Evolutionary conservation across 2,329 filamentous ascomycete genomes (phyloP).

Genomic region (Aureobasidium sp.): DNA sequence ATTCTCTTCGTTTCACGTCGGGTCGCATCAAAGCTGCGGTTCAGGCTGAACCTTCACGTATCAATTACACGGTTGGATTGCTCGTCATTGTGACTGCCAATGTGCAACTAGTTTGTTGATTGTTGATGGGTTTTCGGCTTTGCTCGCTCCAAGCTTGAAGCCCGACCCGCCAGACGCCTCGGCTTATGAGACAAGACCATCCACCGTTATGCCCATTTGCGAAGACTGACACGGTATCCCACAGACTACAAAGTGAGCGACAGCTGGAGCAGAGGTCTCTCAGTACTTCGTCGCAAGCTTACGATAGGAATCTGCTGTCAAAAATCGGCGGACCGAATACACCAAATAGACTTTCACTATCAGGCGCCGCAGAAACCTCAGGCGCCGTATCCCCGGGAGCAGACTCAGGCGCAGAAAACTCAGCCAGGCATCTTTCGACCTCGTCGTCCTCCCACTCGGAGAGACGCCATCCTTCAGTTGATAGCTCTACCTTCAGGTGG

Average conservation of each 20-base stretch:
- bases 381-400: conserved; percentile 31
- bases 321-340: conserved; percentile 56
- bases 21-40: background rate
- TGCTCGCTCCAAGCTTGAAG: background rate
- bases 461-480: conserved; percentile 29
- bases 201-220: background rate
- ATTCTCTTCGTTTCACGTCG: background rate
- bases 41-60: background rate
- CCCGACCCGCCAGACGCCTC: background rate
- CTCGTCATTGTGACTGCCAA: background rate
- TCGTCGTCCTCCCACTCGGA: conserved; percentile 26
- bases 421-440: conserved; percentile 34
- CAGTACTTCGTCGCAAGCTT: conserved; percentile 53
- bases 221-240: background rate
- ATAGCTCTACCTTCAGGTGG: conserved; percentile 35
- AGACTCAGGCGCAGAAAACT: conserved; percentile 36
- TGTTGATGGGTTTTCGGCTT: conserved; percentile 3
- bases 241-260: conserved; percentile 52
- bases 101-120: background rate
- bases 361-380: conserved; percentile 24
- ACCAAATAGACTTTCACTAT: conserved; percentile 38
- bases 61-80: background rate
- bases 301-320: conserved; percentile 55
- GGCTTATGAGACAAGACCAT: background rate
- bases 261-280: conserved; percentile 52